phyloP scores from a whole-genome alignment of 176 grass and related monocot genomes.

The Oryza glumipatula region DNA sequence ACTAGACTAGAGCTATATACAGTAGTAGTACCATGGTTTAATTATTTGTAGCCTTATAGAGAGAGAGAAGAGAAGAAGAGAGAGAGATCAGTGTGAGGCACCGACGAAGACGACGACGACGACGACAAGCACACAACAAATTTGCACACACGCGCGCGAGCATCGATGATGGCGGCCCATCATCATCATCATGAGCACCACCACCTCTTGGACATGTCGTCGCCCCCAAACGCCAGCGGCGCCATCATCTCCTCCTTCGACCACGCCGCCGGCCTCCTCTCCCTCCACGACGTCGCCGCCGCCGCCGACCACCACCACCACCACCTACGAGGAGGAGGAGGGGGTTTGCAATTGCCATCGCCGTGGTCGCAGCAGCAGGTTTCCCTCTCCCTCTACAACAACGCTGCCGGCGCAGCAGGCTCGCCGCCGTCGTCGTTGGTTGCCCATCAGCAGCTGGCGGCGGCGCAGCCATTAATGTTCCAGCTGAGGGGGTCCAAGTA shows the following conservation, averaged over 20 bases:
- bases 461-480: constrained; percentile 25
- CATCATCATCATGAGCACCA: constrained; percentile 18
- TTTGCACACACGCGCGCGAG: neutral
- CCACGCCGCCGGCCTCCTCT: neutral
- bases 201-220: constrained; percentile 46
- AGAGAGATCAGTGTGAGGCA: too few relatives aligned
- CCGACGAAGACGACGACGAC: neutral
- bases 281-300: neutral
- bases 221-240: neutral
- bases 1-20: too few relatives aligned
- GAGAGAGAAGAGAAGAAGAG: too few relatives aligned
- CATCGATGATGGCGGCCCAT: constrained; percentile 41
- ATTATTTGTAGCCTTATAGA: neutral
- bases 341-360: neutral
- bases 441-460: neutral
- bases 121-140: neutral
- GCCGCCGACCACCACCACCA: neutral
- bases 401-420: neutral
- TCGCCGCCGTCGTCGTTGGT: neutral
- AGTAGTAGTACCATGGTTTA: too few relatives aligned
- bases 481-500: constrained; percentile 52
- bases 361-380: neutral
- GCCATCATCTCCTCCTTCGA: constrained; percentile 22
- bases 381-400: constrained; percentile 21
- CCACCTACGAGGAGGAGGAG: neutral